Conservation (phyloP, 495 filamentous ascomycete genomes). For the Aspergillus olivimuriae region DNA sequence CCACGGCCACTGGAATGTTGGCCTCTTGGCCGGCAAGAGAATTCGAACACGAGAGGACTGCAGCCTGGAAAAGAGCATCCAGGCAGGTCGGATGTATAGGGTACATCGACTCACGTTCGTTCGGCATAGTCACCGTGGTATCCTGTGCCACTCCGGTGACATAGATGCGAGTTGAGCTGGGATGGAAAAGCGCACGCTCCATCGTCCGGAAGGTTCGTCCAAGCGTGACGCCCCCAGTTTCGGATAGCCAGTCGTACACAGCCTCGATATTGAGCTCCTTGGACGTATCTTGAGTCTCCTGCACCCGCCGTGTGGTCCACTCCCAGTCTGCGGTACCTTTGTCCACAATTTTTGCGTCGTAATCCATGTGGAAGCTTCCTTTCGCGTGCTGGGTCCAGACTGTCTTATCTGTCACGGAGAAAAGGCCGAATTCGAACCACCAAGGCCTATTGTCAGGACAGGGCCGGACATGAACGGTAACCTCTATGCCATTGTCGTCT, state of each 20-base stretch:
- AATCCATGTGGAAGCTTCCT: constrained; percentile 15
- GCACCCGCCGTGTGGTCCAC: constrained; percentile 8
- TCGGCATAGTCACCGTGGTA: constrained; percentile 16
- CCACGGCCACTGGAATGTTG: constrained; percentile 18
- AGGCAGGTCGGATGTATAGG: constrained; percentile 31
- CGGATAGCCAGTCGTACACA: constrained; percentile 19
- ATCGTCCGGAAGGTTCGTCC: constrained; percentile 22
- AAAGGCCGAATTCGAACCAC: constrained; percentile 24
- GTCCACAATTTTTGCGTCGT: constrained; percentile 9
- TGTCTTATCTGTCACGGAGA: constrained; percentile 16
- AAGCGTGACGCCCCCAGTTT: constrained; percentile 17
- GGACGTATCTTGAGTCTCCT: constrained; percentile 12
- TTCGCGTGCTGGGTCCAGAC: constrained; percentile 20
- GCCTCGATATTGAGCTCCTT: constrained; percentile 6
- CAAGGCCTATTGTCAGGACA: constrained; percentile 14
- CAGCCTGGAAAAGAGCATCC: constrained; percentile 27
- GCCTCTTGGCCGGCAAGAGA: constrained; percentile 11
- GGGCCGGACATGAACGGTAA: constrained; percentile 14
- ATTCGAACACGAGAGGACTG: constrained; percentile 16
- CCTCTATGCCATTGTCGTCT: constrained; percentile 17
- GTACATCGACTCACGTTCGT: constrained; percentile 14
- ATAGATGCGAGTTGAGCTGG: constrained; percentile 15
- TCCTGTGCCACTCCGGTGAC: constrained; percentile 16
- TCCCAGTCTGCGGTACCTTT: constrained; percentile 8
- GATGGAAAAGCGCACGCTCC: constrained; percentile 12